Percentiles rank a stretch among this genome's conserved stretches.
These are phyloP conservation scores for Solanum hybrid DNA, from an alignment of 305 asterid species.

Conservation along the genomic window DNA sequence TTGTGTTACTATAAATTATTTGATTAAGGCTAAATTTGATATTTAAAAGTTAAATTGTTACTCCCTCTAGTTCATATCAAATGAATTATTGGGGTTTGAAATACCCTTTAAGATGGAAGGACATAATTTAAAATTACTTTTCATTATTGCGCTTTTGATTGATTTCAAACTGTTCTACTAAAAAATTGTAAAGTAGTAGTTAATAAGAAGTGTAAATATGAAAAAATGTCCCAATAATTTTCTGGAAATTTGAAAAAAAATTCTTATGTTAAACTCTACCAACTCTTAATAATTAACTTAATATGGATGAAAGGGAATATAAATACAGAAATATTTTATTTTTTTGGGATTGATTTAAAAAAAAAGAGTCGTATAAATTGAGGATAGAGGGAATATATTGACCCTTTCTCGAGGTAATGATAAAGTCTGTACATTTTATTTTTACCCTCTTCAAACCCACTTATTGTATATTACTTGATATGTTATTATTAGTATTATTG, in stretches of 20 bases:
- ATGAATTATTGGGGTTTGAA: not conserved
- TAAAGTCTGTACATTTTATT: no score
- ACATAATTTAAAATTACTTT: no score
- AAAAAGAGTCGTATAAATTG: not conserved
- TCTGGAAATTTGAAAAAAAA: not conserved
- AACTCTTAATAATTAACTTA: no score
- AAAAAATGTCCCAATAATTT: not conserved
- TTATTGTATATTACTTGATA: no score
- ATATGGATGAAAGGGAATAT: no score
- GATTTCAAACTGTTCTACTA: no score
- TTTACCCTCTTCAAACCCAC: not conserved
- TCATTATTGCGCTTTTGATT: not conserved
- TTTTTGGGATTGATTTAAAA: not conserved
- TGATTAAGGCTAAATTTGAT: not conserved
- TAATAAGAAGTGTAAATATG: not conserved
- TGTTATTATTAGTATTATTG: not conserved
- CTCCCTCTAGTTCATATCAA: not conserved
- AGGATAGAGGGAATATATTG: not conserved
- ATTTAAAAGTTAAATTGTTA: not conserved
- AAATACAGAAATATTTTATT: no score
- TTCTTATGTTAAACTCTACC: not conserved
- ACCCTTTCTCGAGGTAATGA: not conserved
- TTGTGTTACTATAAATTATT: not conserved
- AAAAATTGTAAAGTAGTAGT: not conserved
- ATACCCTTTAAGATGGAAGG: not conserved